Evolutionary conservation across 177 flowering plant species (phyloP).

Genomic region (Vitis hybrid): DNA sequence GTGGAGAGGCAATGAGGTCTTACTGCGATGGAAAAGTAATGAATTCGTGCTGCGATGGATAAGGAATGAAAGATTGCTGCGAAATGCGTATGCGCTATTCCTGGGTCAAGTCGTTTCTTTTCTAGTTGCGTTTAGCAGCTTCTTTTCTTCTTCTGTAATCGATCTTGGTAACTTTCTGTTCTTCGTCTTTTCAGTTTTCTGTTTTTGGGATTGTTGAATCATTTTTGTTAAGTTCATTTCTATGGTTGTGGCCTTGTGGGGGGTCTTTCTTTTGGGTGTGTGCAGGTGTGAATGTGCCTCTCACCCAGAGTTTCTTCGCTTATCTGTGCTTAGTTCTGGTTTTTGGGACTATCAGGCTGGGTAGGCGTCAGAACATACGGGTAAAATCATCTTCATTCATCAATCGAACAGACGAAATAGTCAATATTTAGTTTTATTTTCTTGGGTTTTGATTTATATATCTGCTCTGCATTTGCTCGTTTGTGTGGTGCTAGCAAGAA

Average conservation of each 20-base stretch:
- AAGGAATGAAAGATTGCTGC: not conserved
- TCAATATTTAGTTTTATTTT: too few relatives aligned
- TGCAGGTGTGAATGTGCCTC: conserved; percentile 69
- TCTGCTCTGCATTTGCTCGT: too few relatives aligned
- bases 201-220: not conserved
- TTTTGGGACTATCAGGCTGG: conserved; percentile 57
- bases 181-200: not conserved
- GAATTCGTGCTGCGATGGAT: not conserved
- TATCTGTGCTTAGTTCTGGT: conserved; percentile 56
- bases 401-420: too few relatives aligned
- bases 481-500: too few relatives aligned
- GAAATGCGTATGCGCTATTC: conserved; percentile 24
- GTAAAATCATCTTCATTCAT: conserved; percentile 24
- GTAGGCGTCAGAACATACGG: conserved; percentile 46
- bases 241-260: not conserved
- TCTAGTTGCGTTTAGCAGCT: conserved; percentile 43
- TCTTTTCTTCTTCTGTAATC: conserved; percentile 64
- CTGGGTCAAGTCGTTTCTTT: conserved; percentile 79
- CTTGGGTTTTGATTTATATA: too few relatives aligned
- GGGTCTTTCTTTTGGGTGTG: not conserved
- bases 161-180: conserved; percentile 37
- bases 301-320: conserved; percentile 52
- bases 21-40: not conserved
- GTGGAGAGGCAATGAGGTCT: conserved; percentile 11
- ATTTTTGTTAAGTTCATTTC: not conserved